Percentiles rank a stretch among this genome's conserved stretches.
Evolutionary conservation across 106 monocot genomes (phyloP).

Genomic region (Allium sativum): DNA sequence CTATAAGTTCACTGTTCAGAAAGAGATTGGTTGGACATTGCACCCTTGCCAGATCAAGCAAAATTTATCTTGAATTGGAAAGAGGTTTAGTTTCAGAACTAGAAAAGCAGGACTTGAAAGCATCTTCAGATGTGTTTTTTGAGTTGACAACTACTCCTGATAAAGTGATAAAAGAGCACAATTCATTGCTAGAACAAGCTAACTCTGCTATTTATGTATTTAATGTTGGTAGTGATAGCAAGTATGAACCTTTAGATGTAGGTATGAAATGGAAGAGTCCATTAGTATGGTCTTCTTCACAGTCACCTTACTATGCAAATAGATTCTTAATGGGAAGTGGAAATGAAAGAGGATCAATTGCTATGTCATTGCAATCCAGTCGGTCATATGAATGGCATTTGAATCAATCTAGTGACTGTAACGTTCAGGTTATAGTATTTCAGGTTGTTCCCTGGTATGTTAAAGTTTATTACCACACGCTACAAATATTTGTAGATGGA

Average conservation of each 20-base stretch:
- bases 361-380: slow-evolving; percentile 59
- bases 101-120: slow-evolving; percentile 19
- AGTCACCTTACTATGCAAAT: slow-evolving; percentile 53
- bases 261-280: slow-evolving; percentile 81
- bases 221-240: slow-evolving; percentile 23
- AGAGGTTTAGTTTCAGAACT: slow-evolving; percentile 38
- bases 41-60: slow-evolving; percentile 61
- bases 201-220: slow-evolving; percentile 48
- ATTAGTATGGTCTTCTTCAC: slow-evolving; percentile 39
- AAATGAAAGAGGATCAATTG: slow-evolving; percentile 94
- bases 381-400: slow-evolving; percentile 14
- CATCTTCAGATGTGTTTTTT: slow-evolving; percentile 35
- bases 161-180: slow-evolving; percentile 30
- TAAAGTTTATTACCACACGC: slow-evolving; percentile 87
- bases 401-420: slow-evolving; percentile 26
- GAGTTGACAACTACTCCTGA: slow-evolving; percentile 41
- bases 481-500: slow-evolving; percentile 68
- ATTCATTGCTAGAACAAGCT: slow-evolving; percentile 15
- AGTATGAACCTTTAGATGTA: slow-evolving; percentile 48
- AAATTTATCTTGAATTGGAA: slow-evolving; percentile 67
- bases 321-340: slow-evolving; percentile 96
- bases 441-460: slow-evolving; percentile 99
- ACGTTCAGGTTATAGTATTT: slow-evolving; percentile 49
- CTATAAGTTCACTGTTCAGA: slow-evolving; percentile 63
- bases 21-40: slow-evolving; percentile 51